Percentiles rank a stretch among this genome's conserved stretches.
phyloP scores from a whole-genome alignment of 176 grass and related monocot genomes.

The Oropetium thomaeum region DNA sequence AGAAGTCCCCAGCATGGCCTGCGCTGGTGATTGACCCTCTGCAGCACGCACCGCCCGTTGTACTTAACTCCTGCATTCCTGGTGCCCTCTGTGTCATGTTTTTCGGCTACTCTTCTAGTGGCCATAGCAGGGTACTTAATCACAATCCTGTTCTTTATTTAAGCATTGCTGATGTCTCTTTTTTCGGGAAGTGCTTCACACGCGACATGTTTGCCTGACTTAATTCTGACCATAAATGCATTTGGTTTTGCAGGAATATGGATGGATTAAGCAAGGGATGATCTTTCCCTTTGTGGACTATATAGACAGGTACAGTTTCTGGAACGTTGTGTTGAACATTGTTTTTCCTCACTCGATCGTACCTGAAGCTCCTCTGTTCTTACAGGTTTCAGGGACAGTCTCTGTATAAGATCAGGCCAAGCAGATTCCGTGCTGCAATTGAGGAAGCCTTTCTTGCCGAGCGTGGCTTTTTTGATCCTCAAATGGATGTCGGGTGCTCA shows the following conservation, averaged over 20 bases:
- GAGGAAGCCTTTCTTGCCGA: constrained; percentile 92
- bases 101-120: constrained; percentile 53
- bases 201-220: no score
- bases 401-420: constrained; percentile 58
- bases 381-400: constrained; percentile 78
- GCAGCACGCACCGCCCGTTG: constrained; percentile 57
- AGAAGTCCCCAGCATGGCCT: constrained; percentile 74
- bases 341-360: neutral
- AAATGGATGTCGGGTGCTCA: constrained; percentile 31
- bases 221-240: neutral
- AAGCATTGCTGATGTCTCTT: neutral
- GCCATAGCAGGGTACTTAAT: constrained; percentile 58
- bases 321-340: neutral
- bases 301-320: constrained; percentile 57
- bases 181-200: no score
- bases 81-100: constrained; percentile 87
- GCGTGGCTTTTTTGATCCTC: constrained; percentile 56
- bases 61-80: constrained; percentile 75
- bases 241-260: constrained; percentile 58
- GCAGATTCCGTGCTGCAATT: constrained; percentile 68
- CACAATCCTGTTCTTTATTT: neutral
- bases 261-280: constrained; percentile 86
- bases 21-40: constrained; percentile 81
- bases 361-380: constrained; percentile 23
- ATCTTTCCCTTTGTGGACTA: constrained; percentile 82